Percentiles rank a stretch among this genome's conserved stretches.
Evolutionary conservation across 805 yeast genomes (phyloP).

Genomic region (Candida nanaspora): DNA sequence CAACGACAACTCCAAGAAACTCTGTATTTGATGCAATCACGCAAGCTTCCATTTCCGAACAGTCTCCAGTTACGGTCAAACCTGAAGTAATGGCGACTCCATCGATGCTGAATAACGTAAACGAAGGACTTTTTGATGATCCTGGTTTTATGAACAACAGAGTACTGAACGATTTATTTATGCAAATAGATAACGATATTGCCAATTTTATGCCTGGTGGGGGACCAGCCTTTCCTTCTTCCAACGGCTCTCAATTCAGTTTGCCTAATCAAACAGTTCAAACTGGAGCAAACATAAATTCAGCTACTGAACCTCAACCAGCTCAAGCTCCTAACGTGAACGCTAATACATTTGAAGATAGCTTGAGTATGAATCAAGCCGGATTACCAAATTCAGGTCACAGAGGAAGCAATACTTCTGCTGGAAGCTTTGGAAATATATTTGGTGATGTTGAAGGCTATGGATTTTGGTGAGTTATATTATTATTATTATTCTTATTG

Average conservation of each 20-base stretch:
- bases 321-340: background rate
- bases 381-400: background rate
- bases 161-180: conserved; percentile 17
- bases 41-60: too few species aligned
- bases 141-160: background rate
- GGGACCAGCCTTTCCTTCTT: background rate
- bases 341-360: background rate
- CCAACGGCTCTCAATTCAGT: background rate
- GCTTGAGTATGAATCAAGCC: background rate
- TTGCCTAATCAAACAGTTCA: background rate
- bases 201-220: conserved; percentile 14
- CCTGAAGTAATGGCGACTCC: background rate
- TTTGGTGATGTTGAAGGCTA: conserved; percentile 20
- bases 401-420: background rate
- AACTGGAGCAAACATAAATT: too few species aligned
- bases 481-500: too few species aligned
- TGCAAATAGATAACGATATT: conserved; percentile 25
- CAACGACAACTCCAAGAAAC: background rate
- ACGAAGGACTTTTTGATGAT: background rate
- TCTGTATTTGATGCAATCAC: background rate
- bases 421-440: conserved; percentile 7
- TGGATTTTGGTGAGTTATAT: conserved; percentile 24
- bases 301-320: too few species aligned
- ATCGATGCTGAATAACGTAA: background rate
- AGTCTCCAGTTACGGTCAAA: too few species aligned